A percentile compares a stretch with the other conserved stretches of the same genome.
Conservation (phyloP, 1,284 basidiomycete species). For the Trametes sp. region DNA sequence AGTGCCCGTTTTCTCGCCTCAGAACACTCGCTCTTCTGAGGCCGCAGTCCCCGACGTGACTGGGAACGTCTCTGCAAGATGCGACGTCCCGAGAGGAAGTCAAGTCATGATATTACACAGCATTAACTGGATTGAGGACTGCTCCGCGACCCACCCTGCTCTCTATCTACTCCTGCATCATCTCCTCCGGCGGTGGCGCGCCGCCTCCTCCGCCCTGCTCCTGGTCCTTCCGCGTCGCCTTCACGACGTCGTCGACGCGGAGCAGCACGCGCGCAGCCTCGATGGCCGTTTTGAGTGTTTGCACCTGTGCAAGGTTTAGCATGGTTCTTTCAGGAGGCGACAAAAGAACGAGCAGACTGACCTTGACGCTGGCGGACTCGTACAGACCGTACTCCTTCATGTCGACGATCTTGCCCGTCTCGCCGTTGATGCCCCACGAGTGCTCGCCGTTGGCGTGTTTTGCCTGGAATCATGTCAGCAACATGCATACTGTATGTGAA, state of each 20-base stretch:
- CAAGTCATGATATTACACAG: conserved; percentile 25
- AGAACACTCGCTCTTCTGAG: no score
- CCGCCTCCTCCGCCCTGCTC: conserved; percentile 56
- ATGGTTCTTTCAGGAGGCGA: neutral
- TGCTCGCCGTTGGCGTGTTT: conserved; percentile 94
- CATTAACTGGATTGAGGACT: conserved; percentile 24
- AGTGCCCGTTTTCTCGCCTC: no score
- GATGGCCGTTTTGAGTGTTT: conserved; percentile 97
- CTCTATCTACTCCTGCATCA: conserved; percentile 47
- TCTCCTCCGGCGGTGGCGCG: conserved; percentile 62
- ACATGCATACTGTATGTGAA: neutral
- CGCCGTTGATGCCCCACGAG: conserved; percentile 94
- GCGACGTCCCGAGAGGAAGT: neutral
- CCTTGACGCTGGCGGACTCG: conserved; percentile 96
- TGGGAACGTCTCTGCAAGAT: neutral
- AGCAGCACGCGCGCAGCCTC: conserved; percentile 92
- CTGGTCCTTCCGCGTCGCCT: conserved; percentile 78
- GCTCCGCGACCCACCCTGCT: conserved; percentile 10
- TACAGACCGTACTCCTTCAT: conserved; percentile 96
- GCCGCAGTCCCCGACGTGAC: no score
- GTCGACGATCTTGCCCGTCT: conserved; percentile 94
- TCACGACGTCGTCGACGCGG: conserved; percentile 95
- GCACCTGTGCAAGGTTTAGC: conserved; percentile 61
- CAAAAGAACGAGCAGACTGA: conserved; percentile 33
- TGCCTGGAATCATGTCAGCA: conserved; percentile 58